Conservation (phyloP, 371 early-diverging fungal species). For the Actinomucor elegans region DNA sequence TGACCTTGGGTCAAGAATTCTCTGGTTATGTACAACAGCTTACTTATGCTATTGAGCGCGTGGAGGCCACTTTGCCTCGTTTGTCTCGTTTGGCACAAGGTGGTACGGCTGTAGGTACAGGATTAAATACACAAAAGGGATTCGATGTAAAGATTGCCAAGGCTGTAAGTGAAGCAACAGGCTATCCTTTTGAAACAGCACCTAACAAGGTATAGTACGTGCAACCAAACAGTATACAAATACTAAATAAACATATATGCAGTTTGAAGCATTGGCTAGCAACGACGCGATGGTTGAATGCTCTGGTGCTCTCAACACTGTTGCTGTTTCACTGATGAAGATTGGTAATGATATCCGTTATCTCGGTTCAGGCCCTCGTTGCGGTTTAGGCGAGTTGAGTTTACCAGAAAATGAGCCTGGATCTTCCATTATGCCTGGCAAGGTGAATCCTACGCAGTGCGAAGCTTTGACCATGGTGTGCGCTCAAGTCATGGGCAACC, state of each 20-base stretch:
- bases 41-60: constrained; percentile 80
- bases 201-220: constrained; percentile 92
- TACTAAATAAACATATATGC: no score
- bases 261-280: constrained; percentile 95
- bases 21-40: constrained; percentile 93
- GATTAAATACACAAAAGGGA: constrained; percentile 89
- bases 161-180: constrained; percentile 76
- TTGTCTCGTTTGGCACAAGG: constrained; percentile 92
- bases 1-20: constrained; percentile 97
- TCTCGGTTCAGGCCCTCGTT: constrained; percentile 94
- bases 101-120: constrained; percentile 97
- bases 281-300: constrained; percentile 97
- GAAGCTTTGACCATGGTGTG: constrained; percentile 98
- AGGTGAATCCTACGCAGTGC: constrained; percentile 96
- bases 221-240: no score
- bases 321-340: constrained; percentile 95
- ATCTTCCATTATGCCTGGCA: constrained; percentile 98
- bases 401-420: constrained; percentile 98
- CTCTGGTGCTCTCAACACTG: constrained; percentile 87
- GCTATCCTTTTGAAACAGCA: constrained; percentile 86
- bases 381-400: constrained; percentile 91
- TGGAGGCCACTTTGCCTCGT: constrained; percentile 76
- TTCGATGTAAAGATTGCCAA: constrained; percentile 87
- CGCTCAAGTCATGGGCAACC: constrained; percentile 96
- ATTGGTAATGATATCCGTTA: constrained; percentile 96